These are phyloP conservation scores for Hypoxylon intermedium DNA, from an alignment of 495 filamentous ascomycete genomes.

Conservation along the genomic window DNA sequence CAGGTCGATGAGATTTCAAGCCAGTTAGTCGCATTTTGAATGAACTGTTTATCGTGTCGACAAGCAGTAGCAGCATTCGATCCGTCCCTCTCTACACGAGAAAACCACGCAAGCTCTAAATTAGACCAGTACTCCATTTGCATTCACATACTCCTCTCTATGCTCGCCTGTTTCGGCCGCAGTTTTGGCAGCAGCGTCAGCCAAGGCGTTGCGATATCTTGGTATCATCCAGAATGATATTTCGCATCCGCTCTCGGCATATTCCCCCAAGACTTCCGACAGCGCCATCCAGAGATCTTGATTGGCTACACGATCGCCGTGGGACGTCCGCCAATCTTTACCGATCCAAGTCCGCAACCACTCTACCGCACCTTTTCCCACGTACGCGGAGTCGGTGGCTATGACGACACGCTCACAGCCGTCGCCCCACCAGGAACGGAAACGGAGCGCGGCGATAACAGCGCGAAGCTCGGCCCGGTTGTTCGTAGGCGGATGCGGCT, in stretches of 20 bases:
- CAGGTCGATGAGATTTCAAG: no score
- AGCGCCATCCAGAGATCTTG: conserved; percentile 47
- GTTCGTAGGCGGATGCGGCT: conserved; percentile 40
- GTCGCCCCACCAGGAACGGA: conserved; percentile 44
- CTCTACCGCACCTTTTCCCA: conserved; percentile 45
- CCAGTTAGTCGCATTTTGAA: no score
- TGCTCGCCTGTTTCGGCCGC: no score
- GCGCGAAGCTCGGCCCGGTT: conserved; percentile 54
- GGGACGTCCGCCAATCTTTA: conserved; percentile 46
- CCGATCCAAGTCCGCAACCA: conserved; percentile 48
- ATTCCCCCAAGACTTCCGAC: neutral
- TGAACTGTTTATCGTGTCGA: no score
- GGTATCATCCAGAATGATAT: conserved; percentile 22
- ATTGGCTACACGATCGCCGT: conserved; percentile 40
- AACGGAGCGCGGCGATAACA: conserved; percentile 45
- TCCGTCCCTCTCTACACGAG: no score
- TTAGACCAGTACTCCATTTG: no score
- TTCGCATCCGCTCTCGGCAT: conserved; percentile 13
- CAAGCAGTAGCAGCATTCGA: no score
- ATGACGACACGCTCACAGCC: conserved; percentile 49
- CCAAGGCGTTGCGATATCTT: conserved; percentile 3
- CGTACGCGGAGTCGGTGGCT: conserved; percentile 55
- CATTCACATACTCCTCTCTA: no score
- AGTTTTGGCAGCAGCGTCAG: conserved; percentile 8
- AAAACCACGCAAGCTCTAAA: no score